These are phyloP conservation scores for Colletotrichum acutatum DNA, from an alignment of 2,329 filamentous ascomycete species.

Conservation along the genomic window DNA sequence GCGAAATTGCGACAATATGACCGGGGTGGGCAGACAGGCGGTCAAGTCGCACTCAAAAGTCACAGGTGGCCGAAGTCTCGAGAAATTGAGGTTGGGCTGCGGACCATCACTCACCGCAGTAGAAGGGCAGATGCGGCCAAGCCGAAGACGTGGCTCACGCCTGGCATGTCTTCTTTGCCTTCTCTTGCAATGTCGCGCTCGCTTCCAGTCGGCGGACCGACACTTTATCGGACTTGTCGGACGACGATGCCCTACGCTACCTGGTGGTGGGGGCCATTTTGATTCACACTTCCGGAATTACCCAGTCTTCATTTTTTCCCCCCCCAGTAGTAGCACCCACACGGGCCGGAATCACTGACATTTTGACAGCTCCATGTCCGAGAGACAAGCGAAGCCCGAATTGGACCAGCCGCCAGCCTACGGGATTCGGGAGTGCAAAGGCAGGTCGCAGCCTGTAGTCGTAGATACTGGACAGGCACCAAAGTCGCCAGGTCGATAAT, in stretches of 20 bases:
- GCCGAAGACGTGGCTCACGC: conserved; percentile 19
- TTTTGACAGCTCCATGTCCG: neutral
- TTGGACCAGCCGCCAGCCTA: neutral
- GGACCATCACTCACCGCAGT: conserved; percentile 26
- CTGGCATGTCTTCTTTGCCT: neutral
- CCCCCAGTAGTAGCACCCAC: neutral
- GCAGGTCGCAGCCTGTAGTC: no score
- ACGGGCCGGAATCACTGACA: neutral
- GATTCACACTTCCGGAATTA: neutral
- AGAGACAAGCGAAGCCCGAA: conserved; percentile 7
- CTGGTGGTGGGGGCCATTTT: neutral
- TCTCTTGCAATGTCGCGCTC: neutral
- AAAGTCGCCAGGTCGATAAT: neutral
- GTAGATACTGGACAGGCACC: neutral
- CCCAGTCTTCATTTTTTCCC: neutral
- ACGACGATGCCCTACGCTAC: neutral
- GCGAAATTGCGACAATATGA: neutral
- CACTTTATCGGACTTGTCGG: conserved; percentile 21
- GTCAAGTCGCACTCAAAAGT: conserved; percentile 5
- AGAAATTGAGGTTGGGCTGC: neutral
- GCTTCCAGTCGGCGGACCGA: conserved; percentile 10
- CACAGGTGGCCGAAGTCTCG: neutral
- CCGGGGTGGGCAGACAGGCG: neutral
- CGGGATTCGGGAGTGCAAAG: neutral
- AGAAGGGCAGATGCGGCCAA: conserved; percentile 23